phyloP scores from a whole-genome alignment of 164 flowering plant genomes.

The Aristolochia fimbriata region DNA sequence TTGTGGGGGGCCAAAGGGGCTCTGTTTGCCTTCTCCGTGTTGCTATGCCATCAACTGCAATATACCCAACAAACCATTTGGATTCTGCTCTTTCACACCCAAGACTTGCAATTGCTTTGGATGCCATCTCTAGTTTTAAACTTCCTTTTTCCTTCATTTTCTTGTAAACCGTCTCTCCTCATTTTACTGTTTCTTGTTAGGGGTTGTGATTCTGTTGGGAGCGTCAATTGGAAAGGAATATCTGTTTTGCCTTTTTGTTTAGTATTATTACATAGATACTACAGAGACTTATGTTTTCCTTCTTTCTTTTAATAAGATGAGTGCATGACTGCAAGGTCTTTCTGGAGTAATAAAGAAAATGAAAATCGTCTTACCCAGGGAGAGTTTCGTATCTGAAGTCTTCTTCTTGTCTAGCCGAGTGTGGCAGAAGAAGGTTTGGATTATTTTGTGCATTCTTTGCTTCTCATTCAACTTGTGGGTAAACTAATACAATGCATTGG shows the following conservation, averaged over 20 bases:
- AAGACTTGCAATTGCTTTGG: conserved; percentile 90
- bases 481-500: too few relatives aligned
- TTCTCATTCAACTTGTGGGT: too few relatives aligned
- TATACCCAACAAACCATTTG: conserved; percentile 92
- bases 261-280: conserved; percentile 1
- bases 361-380: too few relatives aligned
- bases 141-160: neutral
- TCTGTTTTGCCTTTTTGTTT: conserved; percentile 33
- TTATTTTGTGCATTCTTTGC: neutral
- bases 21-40: conserved; percentile 80
- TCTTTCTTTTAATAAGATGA: neutral
- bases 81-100: conserved; percentile 84
- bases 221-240: conserved; percentile 29
- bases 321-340: conserved; percentile 1
- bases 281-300: neutral
- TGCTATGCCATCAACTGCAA: conserved; percentile 95
- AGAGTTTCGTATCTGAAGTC: too few relatives aligned
- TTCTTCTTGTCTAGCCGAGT: neutral
- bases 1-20: conserved; percentile 72
- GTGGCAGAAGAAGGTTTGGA: neutral
- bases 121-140: conserved; percentile 49
- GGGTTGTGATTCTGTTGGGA: conserved; percentile 22
- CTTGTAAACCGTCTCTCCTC: conserved; percentile 1
- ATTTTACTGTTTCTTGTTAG: conserved; percentile 1
- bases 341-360: too few relatives aligned